Conservation (phyloP, 2,329 filamentous ascomycete species). For the Colletotrichum shisoi region DNA sequence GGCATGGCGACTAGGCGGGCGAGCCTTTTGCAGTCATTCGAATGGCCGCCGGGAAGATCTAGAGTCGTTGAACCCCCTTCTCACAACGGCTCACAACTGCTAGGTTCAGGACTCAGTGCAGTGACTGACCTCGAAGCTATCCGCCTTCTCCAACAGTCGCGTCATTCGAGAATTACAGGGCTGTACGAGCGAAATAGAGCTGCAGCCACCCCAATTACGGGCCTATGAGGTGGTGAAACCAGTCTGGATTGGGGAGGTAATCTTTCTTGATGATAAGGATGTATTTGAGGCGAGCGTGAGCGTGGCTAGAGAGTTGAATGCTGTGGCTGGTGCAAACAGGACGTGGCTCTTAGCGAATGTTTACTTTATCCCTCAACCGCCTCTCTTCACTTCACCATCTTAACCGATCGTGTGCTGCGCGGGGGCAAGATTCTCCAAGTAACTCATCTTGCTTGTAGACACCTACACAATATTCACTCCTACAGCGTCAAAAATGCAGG, state of each 20-base stretch:
- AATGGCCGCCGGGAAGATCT: no score
- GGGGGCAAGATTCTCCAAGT: neutral
- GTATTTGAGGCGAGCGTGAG: neutral
- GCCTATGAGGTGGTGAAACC: no score
- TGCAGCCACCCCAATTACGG: no score
- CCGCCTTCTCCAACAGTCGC: neutral
- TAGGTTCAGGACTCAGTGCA: neutral
- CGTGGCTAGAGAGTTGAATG: no score
- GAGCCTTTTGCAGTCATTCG: neutral
- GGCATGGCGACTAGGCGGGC: neutral
- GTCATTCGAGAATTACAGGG: no score
- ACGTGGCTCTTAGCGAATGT: neutral
- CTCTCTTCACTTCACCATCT: neutral
- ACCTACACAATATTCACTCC: neutral
- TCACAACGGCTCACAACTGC: neutral
- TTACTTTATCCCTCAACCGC: neutral
- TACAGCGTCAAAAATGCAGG: neutral
- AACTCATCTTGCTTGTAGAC: no score
- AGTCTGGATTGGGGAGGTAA: no score
- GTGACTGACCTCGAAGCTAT: no score
- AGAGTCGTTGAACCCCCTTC: no score
- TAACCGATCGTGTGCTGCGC: no score
- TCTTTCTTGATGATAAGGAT: neutral
- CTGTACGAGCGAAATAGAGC: no score
- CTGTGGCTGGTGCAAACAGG: neutral